phyloP scores from a whole-genome alignment of 163 green algal species.

The Scenedesmus sp. region DNA sequence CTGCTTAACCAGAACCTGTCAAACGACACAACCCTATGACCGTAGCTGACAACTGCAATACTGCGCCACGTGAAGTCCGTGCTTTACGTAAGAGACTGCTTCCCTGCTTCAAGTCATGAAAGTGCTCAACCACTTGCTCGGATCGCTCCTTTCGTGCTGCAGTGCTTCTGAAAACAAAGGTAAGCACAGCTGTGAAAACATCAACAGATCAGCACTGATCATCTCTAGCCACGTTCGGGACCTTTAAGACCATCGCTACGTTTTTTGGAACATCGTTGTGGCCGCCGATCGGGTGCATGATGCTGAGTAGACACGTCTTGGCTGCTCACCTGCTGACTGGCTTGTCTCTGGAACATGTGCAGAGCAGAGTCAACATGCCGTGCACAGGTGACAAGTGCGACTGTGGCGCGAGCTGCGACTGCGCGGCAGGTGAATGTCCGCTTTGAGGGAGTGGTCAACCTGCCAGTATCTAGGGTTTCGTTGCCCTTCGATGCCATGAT shows the following conservation, averaged over 20 bases:
- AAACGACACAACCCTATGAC: slow-evolving; percentile 2
- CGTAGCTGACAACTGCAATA: neutral
- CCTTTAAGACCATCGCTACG: neutral
- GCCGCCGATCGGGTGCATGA: neutral
- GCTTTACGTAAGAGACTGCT: neutral
- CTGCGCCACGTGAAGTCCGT: neutral
- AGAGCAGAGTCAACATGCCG: neutral
- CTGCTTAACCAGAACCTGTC: neutral
- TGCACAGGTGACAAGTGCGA: slow-evolving; percentile 36
- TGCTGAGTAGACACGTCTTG: neutral
- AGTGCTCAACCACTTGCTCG: neutral
- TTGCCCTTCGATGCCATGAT: neutral
- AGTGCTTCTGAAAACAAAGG: neutral
- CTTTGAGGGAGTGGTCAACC: neutral
- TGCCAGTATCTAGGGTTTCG: neutral
- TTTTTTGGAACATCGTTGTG: neutral
- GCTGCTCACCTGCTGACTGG: neutral
- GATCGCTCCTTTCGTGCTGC: neutral
- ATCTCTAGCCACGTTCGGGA: no score
- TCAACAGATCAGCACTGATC: neutral
- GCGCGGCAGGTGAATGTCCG: neutral
- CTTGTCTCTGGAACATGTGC: neutral
- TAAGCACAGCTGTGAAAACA: neutral
- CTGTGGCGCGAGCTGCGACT: neutral
- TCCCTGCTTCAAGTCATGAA: neutral